Evolutionary conservation across 1,139 yeast genomes (phyloP).

Genomic region (Barnettozyma hawaiiensis): DNA sequence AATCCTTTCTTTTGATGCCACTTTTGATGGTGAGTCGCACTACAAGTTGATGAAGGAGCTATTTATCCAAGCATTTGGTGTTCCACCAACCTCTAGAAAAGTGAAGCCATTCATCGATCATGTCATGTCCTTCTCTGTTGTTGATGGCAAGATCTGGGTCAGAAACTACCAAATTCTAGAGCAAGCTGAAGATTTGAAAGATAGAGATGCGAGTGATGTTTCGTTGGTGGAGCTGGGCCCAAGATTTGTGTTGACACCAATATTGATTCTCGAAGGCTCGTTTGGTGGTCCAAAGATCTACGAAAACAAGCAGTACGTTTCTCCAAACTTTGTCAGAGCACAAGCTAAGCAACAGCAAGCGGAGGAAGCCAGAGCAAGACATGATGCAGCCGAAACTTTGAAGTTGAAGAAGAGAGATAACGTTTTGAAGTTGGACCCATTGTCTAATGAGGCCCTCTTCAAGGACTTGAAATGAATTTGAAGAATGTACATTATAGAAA

Average conservation of each 20-base stretch:
- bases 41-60: constrained; percentile 75
- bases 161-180: constrained; percentile 92
- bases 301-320: constrained; percentile 93
- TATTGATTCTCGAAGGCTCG: constrained; percentile 91
- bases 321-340: constrained; percentile 93
- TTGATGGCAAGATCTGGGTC: constrained; percentile 92
- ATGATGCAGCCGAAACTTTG: constrained; percentile 73
- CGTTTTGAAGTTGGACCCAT: constrained; percentile 74
- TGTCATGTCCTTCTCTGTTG: constrained; percentile 87
- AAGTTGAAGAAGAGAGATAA: constrained; percentile 72
- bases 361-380: constrained; percentile 68
- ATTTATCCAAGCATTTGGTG: constrained; percentile 85
- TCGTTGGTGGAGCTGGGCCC: constrained; percentile 95
- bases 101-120: constrained; percentile 94
- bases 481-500: neutral
- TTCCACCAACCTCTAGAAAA: constrained; percentile 93
- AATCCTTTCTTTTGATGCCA: constrained; percentile 78
- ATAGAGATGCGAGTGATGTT: constrained; percentile 52
- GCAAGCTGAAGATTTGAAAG: constrained; percentile 43
- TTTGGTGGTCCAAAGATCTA: constrained; percentile 97
- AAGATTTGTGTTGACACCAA: constrained; percentile 87
- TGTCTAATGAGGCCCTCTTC: constrained; percentile 74
- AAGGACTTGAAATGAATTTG: constrained; percentile 32
- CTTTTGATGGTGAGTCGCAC: constrained; percentile 67
- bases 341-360: constrained; percentile 81